Percentiles rank a stretch among this genome's conserved stretches.
Conservation (phyloP, 1,139 yeast genomes). For the Petasospora fabianii region DNA sequence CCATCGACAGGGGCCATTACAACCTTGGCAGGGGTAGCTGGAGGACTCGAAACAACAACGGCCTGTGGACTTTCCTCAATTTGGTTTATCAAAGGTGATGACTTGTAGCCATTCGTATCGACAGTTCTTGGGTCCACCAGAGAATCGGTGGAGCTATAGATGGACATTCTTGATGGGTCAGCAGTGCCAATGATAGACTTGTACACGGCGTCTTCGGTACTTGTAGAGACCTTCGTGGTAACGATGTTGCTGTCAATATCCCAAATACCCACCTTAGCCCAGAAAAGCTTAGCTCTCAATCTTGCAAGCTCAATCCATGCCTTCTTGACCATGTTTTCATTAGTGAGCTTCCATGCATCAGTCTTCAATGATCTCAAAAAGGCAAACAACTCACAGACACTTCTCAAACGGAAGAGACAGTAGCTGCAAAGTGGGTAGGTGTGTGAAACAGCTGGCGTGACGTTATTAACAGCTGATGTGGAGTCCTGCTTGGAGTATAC, state of each 20-base stretch:
- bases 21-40: conserved; percentile 5
- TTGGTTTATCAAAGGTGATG: conserved; percentile 20
- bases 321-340: conserved; percentile 36
- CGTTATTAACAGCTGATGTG: conserved; percentile 7
- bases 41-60: not conserved
- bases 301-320: conserved; percentile 59
- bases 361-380: conserved; percentile 62
- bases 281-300: conserved; percentile 62
- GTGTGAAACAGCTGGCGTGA: conserved; percentile 23
- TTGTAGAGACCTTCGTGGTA: conserved; percentile 32
- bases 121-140: conserved; percentile 2
- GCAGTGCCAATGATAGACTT: conserved; percentile 5
- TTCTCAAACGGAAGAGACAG: conserved; percentile 75
- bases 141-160: conserved; percentile 15
- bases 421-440: conserved; percentile 79
- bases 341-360: conserved; percentile 45
- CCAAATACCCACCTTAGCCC: conserved; percentile 75
- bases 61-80: conserved; percentile 3
- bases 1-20: not conserved
- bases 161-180: conserved; percentile 9
- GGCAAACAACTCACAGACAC: conserved; percentile 75
- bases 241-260: conserved; percentile 32
- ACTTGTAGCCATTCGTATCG: conserved; percentile 10
- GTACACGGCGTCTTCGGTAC: conserved; percentile 18
- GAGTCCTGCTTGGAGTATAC: conserved; percentile 30